phyloP scores from a whole-genome alignment of 192 early-diverging fungal genomes.

The Coemansia sp. region DNA sequence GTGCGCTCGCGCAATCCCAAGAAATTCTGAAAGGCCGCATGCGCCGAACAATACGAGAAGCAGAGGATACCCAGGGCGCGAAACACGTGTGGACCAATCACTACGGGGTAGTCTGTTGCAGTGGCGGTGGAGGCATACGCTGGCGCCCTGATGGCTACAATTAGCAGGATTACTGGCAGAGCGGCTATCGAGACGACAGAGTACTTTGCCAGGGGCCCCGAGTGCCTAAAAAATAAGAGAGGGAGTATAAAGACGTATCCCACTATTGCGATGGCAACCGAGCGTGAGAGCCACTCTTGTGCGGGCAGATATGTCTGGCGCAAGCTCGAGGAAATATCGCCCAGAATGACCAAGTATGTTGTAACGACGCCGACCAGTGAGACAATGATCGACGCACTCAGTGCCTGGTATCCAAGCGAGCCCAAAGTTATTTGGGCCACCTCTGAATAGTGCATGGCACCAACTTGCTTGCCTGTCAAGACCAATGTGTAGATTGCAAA shows the following conservation, averaged over 20 bases:
- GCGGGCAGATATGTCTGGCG: slow-evolving; percentile 23
- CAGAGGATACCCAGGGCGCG: slow-evolving; percentile 64
- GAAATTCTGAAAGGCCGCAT: slow-evolving; percentile 63
- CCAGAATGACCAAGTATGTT: slow-evolving; percentile 37
- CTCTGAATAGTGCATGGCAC: slow-evolving; percentile 57
- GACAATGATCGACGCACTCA: slow-evolving; percentile 60
- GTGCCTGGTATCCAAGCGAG: slow-evolving; percentile 53
- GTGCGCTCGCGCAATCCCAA: slow-evolving; percentile 55
- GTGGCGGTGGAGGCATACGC: slow-evolving; percentile 32
- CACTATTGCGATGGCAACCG: slow-evolving; percentile 11
- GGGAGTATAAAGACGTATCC: slow-evolving; percentile 49
- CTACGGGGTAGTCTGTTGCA: neutral
- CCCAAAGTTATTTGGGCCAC: slow-evolving; percentile 57
- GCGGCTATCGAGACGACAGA: slow-evolving; percentile 60
- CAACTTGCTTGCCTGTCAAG: slow-evolving; percentile 52
- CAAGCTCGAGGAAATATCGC: slow-evolving; percentile 25
- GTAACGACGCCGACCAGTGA: slow-evolving; percentile 55
- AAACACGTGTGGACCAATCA: slow-evolving; percentile 60
- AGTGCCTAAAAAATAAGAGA: slow-evolving; percentile 59
- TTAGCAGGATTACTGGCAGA: slow-evolving; percentile 60
- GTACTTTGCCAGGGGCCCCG: slow-evolving; percentile 58
- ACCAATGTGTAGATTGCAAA: slow-evolving; percentile 60
- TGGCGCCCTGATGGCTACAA: slow-evolving; percentile 56
- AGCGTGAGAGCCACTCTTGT: slow-evolving; percentile 6
- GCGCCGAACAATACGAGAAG: slow-evolving; percentile 64